A percentile compares a stretch with the other conserved stretches of the same genome.
phyloP scores from a whole-genome alignment of 2,329 filamentous ascomycete genomes.

The Sclerotinia subarctica region DNA sequence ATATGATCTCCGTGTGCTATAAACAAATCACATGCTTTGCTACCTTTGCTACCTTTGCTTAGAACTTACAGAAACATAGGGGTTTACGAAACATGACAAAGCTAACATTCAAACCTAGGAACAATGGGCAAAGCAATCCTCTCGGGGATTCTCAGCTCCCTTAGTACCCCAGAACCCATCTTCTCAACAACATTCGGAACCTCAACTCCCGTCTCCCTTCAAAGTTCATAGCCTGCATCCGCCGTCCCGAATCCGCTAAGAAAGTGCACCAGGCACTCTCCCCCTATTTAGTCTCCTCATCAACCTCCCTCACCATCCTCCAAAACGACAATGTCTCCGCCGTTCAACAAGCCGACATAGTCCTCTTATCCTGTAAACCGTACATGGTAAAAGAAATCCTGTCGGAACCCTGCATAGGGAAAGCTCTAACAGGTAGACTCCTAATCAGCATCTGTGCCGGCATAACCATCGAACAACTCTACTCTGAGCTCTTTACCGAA shows the following conservation, averaged over 20 bases:
- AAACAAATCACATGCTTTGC: neutral
- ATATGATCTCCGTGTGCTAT: neutral
- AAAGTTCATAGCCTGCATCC: constrained; percentile 78
- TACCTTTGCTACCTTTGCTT: neutral
- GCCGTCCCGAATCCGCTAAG: constrained; percentile 64
- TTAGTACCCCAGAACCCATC: constrained; percentile 38
- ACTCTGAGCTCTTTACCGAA: constrained; percentile 49
- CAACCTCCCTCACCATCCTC: constrained; percentile 59
- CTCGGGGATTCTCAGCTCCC: constrained; percentile 66
- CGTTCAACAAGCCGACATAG: constrained; percentile 64
- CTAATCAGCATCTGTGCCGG: constrained; percentile 80
- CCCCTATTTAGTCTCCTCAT: constrained; percentile 48
- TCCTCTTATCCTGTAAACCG: constrained; percentile 80
- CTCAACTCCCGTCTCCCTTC: constrained; percentile 59
- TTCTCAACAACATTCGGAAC: constrained; percentile 46
- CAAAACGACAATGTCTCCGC: constrained; percentile 70
- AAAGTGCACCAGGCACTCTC: constrained; percentile 64
- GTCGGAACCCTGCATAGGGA: constrained; percentile 61
- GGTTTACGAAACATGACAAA: neutral
- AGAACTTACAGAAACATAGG: neutral
- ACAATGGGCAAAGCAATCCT: constrained; percentile 86
- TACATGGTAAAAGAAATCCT: constrained; percentile 69
- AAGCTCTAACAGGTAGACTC: constrained; percentile 74
- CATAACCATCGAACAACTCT: constrained; percentile 66
- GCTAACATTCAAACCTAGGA: constrained; percentile 47